Evolutionary conservation across 2,329 filamentous ascomycete species (phyloP).

Genomic region (Xylariales sp.): DNA sequence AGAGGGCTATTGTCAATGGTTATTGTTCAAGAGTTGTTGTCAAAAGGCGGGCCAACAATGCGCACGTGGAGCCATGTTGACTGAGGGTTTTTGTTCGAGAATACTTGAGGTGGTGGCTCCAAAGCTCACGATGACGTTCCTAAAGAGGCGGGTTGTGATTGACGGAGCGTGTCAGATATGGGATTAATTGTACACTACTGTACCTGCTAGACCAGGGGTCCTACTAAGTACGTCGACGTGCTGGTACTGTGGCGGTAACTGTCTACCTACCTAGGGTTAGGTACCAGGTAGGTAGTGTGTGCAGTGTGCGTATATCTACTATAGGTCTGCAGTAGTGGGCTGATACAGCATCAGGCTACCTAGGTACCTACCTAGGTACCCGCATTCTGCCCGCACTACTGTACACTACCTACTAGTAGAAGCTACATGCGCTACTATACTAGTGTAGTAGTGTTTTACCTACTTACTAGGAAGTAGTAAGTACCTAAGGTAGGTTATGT

Average conservation of each 20-base stretch:
- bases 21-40: slow-evolving; percentile 10
- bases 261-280: too few relatives aligned
- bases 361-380: neutral
- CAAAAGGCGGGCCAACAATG: slow-evolving; percentile 16
- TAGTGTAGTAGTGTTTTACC: too few relatives aligned
- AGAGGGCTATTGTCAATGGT: too few relatives aligned
- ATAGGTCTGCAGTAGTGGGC: slow-evolving; percentile 3
- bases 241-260: too few relatives aligned
- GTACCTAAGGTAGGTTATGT: neutral
- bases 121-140: slow-evolving; percentile 37
- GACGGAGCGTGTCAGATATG: slow-evolving; percentile 21
- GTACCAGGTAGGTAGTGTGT: too few relatives aligned
- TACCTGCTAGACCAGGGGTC: slow-evolving; percentile 1
- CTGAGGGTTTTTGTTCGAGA: neutral
- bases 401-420: too few relatives aligned
- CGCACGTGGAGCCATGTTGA: slow-evolving; percentile 29
- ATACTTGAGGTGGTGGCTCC: slow-evolving; percentile 4
- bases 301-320: neutral
- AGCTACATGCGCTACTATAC: too few relatives aligned
- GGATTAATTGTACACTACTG: slow-evolving; percentile 11
- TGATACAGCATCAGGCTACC: neutral
- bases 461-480: too few relatives aligned
- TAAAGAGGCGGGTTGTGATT: slow-evolving; percentile 21
- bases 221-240: neutral
- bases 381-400: neutral